Conservation (phyloP, 306 rosid species). For the Prunus dulcis region DNA sequence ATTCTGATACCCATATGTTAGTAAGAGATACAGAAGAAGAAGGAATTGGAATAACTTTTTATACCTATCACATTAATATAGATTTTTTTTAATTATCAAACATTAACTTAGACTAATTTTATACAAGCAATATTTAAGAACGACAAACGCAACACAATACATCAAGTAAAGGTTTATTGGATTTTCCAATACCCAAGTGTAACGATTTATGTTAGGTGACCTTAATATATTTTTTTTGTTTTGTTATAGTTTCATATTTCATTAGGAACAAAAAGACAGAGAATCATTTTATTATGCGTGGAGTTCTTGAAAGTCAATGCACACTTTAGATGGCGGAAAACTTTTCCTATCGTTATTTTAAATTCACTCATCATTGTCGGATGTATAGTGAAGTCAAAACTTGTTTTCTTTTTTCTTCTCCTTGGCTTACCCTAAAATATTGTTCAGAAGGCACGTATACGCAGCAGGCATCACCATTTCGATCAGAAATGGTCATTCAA, state of each 20-base stretch:
- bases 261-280: not conserved
- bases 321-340: not conserved
- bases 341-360: not conserved
- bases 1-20: no score
- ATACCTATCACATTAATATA: no score
- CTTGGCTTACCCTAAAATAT: not conserved
- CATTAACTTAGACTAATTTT: no score
- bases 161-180: no score
- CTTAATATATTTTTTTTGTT: accelerated
- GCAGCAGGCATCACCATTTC: not conserved
- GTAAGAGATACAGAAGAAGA: no score
- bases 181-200: no score
- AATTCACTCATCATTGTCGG: not conserved
- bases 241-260: no score
- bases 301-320: not conserved
- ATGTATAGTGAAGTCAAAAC: not conserved
- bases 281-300: not conserved
- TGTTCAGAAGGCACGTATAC: not conserved
- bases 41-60: no score
- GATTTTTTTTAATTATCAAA: no score
- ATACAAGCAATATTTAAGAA: no score
- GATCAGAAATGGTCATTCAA: not conserved
- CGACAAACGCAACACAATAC: no score
- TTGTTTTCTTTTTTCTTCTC: not conserved
- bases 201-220: no score